phyloP scores from a whole-genome alignment of 2,329 filamentous ascomycete species.

The Monilinia aucupariae region DNA sequence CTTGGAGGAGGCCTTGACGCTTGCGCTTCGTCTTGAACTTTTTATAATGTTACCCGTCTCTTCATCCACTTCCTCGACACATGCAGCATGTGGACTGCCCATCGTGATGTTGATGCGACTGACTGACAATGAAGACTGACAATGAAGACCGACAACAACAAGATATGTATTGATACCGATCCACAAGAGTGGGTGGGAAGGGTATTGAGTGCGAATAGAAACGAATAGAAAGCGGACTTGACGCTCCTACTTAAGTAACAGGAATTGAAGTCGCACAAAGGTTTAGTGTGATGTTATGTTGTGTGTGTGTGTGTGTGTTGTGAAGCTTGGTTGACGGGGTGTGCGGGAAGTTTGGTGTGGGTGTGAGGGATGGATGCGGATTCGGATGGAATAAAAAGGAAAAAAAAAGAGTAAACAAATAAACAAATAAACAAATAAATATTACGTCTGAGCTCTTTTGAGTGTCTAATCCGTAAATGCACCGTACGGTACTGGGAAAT shows the following conservation, averaged over 20 bases:
- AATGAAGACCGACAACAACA: constrained; percentile 13
- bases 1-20: constrained; percentile 18
- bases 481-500: too few relatives aligned
- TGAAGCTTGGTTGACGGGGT: constrained; percentile 8
- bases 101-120: constrained; percentile 17
- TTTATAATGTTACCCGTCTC: constrained; percentile 23
- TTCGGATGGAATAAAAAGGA: too few relatives aligned
- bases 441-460: constrained; percentile 12
- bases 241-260: constrained; percentile 14
- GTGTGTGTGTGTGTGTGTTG: background rate
- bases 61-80: constrained; percentile 31
- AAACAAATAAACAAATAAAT: too few relatives aligned
- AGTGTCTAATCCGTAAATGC: constrained; percentile 5
- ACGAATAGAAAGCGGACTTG: background rate
- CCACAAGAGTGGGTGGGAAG: background rate
- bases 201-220: background rate
- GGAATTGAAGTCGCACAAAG: constrained; percentile 13
- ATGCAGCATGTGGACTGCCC: constrained; percentile 26
- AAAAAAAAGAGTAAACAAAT: too few relatives aligned
- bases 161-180: background rate
- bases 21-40: constrained; percentile 27
- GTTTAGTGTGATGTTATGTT: background rate
- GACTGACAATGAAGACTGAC: background rate
- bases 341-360: constrained; percentile 6
- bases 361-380: constrained; percentile 13